These are phyloP conservation scores for Nigrospora osmanthi DNA, from an alignment of 2,329 filamentous ascomycete genomes.

Conservation along the genomic window DNA sequence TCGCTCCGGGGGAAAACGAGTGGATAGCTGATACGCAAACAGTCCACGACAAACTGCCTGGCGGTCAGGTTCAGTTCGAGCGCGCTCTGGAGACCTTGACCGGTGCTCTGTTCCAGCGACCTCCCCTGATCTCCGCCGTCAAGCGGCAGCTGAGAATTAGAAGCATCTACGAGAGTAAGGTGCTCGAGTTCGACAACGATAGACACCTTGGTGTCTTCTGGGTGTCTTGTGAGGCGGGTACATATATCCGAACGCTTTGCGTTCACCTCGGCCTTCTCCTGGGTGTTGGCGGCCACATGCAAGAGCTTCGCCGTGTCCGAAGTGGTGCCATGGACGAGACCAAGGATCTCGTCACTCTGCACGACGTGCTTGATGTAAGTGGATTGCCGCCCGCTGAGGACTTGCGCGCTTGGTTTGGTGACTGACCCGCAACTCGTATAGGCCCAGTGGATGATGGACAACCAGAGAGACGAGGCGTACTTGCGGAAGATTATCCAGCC, in stretches of 20 bases:
- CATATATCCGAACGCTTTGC: conserved; percentile 96
- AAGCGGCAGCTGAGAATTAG: conserved; percentile 98
- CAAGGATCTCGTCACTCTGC: conserved; percentile 82
- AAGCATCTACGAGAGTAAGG: conserved; percentile 95
- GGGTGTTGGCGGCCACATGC: conserved; percentile 93
- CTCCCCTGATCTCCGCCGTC: conserved; percentile 94
- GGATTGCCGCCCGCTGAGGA: neutral
- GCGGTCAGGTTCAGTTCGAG: conserved; percentile 86
- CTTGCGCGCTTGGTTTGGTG: neutral
- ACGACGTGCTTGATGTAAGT: conserved; percentile 72
- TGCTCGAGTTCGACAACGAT: conserved; percentile 97
- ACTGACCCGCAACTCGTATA: neutral
- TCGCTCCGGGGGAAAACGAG: too few species aligned
- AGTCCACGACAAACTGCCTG: conserved; percentile 87
- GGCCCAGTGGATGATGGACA: conserved; percentile 93
- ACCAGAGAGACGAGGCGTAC: conserved; percentile 89
- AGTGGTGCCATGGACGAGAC: conserved; percentile 93
- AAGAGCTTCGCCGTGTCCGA: conserved; percentile 89
- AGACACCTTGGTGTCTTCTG: conserved; percentile 96
- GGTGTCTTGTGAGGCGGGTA: conserved; percentile 98
- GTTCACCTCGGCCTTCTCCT: conserved; percentile 75
- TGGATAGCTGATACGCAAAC: too few species aligned
- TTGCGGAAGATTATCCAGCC: conserved; percentile 86
- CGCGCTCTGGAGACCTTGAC: conserved; percentile 93
- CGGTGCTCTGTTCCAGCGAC: conserved; percentile 93